A percentile compares a stretch with the other conserved stretches of the same genome.
These are phyloP conservation scores for Marvania coccoides DNA, from an alignment of 139 green algal genomes.

Conservation along the genomic window DNA sequence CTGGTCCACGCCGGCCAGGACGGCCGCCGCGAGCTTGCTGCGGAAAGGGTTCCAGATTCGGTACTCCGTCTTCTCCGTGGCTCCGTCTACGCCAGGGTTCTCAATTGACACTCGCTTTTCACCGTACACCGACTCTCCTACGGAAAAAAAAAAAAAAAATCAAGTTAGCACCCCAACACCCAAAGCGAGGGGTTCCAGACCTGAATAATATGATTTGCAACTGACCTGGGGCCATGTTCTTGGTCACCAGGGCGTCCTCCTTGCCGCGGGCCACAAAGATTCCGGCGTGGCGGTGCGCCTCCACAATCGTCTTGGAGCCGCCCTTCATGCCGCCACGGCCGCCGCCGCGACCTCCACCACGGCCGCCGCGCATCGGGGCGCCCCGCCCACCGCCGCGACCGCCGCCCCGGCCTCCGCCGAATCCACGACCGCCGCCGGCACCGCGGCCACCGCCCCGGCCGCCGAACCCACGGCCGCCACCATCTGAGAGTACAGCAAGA, in stretches of 20 bases:
- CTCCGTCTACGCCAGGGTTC: slow-evolving; percentile 26
- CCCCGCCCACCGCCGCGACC: slow-evolving; percentile 25
- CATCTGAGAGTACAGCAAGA: neutral
- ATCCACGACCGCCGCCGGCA: neutral
- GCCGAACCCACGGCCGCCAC: neutral
- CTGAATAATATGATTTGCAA: neutral
- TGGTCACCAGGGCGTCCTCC: slow-evolving; percentile 76
- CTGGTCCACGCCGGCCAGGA: slow-evolving; percentile 97
- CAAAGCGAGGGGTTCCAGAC: neutral
- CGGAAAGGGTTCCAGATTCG: slow-evolving; percentile 99
- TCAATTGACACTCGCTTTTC: slow-evolving; percentile 97
- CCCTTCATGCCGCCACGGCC: slow-evolving; percentile 83
- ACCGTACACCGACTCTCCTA: slow-evolving; percentile 93
- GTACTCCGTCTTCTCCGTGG: slow-evolving; percentile 93
- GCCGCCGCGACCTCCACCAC: slow-evolving; percentile 26
- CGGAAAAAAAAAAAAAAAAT: too few relatives aligned
- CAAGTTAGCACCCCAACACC: neutral
- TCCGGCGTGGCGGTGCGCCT: slow-evolving; percentile 90
- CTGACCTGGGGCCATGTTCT: slow-evolving; percentile 95
- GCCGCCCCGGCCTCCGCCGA: slow-evolving; percentile 29
- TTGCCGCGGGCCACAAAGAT: slow-evolving; percentile 98
- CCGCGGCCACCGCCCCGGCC: slow-evolving; percentile 16
- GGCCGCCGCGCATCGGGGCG: neutral
- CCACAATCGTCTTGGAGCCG: slow-evolving; percentile 66
- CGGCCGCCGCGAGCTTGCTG: slow-evolving; percentile 94